phyloP scores from a whole-genome alignment of 257 asterid species.

The Nicotiana paniculata region DNA sequence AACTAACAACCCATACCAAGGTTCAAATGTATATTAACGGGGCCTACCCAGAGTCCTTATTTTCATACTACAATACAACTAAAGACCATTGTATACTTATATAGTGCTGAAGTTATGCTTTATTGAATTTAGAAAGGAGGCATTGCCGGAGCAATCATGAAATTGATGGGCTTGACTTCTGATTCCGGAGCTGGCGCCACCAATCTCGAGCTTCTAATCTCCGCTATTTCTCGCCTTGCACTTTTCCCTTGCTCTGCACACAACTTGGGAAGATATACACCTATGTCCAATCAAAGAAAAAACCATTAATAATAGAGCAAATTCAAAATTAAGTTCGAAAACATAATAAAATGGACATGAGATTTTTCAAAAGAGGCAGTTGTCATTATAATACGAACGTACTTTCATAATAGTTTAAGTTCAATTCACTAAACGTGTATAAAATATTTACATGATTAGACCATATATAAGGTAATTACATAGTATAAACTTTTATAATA shows the following conservation, averaged over 20 bases:
- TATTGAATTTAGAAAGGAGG: slow-evolving; percentile 23
- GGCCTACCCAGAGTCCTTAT: neutral
- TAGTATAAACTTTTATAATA: too few species aligned
- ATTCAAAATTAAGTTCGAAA: neutral
- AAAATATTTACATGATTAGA: too few species aligned
- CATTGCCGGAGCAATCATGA: slow-evolving; percentile 28
- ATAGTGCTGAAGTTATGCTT: neutral
- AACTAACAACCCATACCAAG: neutral
- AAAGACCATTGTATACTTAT: neutral
- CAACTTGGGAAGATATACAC: slow-evolving; percentile 64
- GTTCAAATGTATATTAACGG: too few species aligned
- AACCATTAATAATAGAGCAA: neutral
- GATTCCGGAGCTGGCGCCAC: slow-evolving; percentile 43
- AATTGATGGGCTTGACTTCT: slow-evolving; percentile 2
- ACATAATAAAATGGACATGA: too few species aligned
- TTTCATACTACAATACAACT: neutral
- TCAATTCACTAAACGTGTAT: too few species aligned
- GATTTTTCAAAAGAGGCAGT: too few species aligned
- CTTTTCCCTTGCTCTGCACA: slow-evolving; percentile 38
- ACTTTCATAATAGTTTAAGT: too few species aligned
- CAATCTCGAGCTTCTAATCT: slow-evolving; percentile 54
- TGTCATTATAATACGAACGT: too few species aligned
- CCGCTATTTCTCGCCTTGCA: slow-evolving; percentile 51
- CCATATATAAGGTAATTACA: too few species aligned
- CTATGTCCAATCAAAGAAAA: slow-evolving; percentile 5